Percentiles rank a stretch among this genome's conserved stretches.
These are phyloP conservation scores for Cytidiella melzeri DNA, from an alignment of 768 basidiomycete genomes.

Conservation along the genomic window DNA sequence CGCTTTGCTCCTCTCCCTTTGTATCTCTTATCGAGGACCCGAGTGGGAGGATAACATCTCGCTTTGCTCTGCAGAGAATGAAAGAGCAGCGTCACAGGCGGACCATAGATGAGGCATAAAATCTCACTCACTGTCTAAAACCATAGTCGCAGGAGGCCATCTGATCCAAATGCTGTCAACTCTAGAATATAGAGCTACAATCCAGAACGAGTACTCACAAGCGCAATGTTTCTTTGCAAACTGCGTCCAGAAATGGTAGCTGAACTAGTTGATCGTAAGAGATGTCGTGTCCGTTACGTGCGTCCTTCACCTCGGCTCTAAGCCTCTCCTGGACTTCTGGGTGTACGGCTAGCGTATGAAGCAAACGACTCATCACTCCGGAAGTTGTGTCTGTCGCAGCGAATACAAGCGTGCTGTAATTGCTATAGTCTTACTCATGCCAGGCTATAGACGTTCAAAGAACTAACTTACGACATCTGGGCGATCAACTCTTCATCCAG, in stretches of 20 bases:
- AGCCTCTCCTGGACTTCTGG: constrained; percentile 9
- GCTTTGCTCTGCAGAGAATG: not conserved
- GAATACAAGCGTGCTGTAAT: constrained; percentile 7
- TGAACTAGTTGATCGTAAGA: constrained; percentile 8
- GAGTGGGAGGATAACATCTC: constrained; percentile 36
- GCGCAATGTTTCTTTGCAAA: constrained; percentile 9
- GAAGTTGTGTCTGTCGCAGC: constrained; percentile 14
- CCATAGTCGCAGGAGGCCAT: too few relatives aligned
- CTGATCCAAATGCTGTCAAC: too few relatives aligned
- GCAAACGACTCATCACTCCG: constrained; percentile 4
- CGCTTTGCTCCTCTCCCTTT: constrained; percentile 31
- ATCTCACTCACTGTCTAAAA: too few relatives aligned
- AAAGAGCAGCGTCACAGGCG: too few relatives aligned
- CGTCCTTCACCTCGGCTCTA: constrained; percentile 6
- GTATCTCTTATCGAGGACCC: constrained; percentile 29
- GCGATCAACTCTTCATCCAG: constrained; percentile 11
- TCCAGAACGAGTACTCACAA: constrained; percentile 9
- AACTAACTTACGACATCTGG: constrained; percentile 11
- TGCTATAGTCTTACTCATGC: too few relatives aligned
- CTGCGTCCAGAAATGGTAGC: constrained; percentile 10
- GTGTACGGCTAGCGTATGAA: constrained; percentile 7
- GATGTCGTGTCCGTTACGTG: constrained; percentile 4
- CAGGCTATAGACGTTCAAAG: not conserved
- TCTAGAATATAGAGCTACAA: too few relatives aligned
- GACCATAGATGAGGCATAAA: too few relatives aligned